A percentile compares a stretch with the other conserved stretches of the same genome.
phyloP scores from a whole-genome alignment of 306 rosid genomes.

The Crataegus laevigata region DNA sequence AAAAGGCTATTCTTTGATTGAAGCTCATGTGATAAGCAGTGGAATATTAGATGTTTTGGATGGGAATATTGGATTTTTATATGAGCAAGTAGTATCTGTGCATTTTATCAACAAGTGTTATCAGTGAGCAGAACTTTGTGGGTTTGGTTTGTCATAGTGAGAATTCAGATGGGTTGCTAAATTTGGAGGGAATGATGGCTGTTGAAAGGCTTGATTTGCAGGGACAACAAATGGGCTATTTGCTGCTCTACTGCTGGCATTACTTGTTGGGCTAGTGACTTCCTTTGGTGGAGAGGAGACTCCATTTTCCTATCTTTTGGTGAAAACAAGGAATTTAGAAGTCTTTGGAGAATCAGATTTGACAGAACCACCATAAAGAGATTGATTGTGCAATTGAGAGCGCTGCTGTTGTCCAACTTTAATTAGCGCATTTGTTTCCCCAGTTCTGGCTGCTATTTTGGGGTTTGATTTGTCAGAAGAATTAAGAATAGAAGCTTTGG shows the following conservation, averaged over 20 bases:
- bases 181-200: too few species aligned
- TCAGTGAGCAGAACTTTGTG: too few species aligned
- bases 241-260: conserved; percentile 43
- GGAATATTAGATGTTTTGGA: too few species aligned
- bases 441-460: conserved; percentile 49
- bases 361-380: conserved; percentile 57
- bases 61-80: too few species aligned
- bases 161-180: too few species aligned
- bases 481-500: conserved; percentile 63
- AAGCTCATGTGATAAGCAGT: too few species aligned
- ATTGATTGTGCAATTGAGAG: conserved; percentile 46
- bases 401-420: conserved; percentile 64
- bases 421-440: conserved; percentile 45
- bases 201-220: too few species aligned
- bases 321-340: conserved; percentile 81
- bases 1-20: too few species aligned
- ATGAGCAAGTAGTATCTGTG: too few species aligned
- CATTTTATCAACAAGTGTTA: too few species aligned
- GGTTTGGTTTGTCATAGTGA: too few species aligned
- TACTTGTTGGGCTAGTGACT: conserved; percentile 52
- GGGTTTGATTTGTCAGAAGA: conserved; percentile 82
- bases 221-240: too few species aligned
- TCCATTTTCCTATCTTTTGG: conserved; percentile 76
- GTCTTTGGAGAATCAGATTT: conserved; percentile 70
- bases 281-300: conserved; percentile 57